Conservation (phyloP, 768 basidiomycete species). For the Dioszegia aurantiaca region DNA sequence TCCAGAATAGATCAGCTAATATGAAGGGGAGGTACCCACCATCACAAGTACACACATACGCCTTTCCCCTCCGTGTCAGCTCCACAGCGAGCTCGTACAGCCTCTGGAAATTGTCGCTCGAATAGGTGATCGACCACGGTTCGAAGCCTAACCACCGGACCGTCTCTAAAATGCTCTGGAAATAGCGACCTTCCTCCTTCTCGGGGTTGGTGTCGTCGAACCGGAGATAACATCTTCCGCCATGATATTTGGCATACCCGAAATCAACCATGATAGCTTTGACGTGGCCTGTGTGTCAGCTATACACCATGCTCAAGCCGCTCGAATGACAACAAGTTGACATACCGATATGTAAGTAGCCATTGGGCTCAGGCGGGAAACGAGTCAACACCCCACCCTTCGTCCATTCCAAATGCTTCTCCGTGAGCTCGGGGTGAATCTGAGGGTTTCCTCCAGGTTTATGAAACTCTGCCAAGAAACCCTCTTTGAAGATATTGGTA, state of each 20-base stretch:
- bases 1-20: background rate
- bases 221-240: constrained; percentile 88
- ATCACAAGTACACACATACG: constrained; percentile 93
- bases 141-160: constrained; percentile 96
- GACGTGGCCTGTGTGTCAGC: constrained; percentile 76
- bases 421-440: constrained; percentile 69
- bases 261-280: constrained; percentile 98
- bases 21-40: constrained; percentile 59
- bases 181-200: constrained; percentile 92
- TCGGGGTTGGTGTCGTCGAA: constrained; percentile 99
- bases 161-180: constrained; percentile 92
- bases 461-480: constrained; percentile 87
- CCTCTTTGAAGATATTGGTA: constrained; percentile 78
- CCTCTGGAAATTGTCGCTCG: constrained; percentile 90
- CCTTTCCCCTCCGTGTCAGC: constrained; percentile 83
- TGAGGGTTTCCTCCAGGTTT: constrained; percentile 93
- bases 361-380: constrained; percentile 98
- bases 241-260: constrained; percentile 92
- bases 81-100: constrained; percentile 83
- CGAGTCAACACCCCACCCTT: constrained; percentile 85
- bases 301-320: background rate
- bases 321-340: background rate
- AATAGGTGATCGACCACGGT: constrained; percentile 98
- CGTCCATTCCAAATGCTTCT: constrained; percentile 75
- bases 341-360: constrained; percentile 66